Evolutionary conservation across 208 protist species (phyloP).

Genomic region (Tritrichomonas foetus): DNA sequence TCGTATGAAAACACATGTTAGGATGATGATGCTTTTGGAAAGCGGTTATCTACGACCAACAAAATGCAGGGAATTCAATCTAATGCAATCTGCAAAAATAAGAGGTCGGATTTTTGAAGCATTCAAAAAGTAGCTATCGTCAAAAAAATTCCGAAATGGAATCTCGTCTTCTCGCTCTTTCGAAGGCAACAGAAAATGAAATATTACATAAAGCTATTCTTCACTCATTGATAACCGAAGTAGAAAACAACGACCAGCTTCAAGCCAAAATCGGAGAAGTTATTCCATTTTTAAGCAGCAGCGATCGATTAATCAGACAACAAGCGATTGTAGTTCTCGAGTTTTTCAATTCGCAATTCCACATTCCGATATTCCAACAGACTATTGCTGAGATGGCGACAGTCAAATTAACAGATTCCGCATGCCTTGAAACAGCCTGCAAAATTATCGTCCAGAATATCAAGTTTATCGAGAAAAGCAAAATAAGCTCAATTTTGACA

Average conservation of each 20-base stretch:
- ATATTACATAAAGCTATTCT: not conserved
- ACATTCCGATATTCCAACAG: not conserved
- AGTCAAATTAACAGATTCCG: not conserved
- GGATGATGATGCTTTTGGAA: no score
- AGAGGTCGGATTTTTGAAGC: no score
- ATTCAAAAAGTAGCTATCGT: no score
- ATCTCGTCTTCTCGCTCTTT: no score
- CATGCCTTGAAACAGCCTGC: not conserved
- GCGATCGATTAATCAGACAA: not conserved
- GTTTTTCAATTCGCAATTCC: not conserved
- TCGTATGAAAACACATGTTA: no score
- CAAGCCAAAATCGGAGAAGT: not conserved
- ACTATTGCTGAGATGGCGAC: conserved; percentile 33
- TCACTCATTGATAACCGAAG: not conserved
- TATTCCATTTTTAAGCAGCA: not conserved
- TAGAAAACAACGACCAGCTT: conserved; percentile 1
- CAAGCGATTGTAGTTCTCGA: not conserved
- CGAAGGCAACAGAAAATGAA: not conserved
- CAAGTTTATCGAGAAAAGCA: not conserved
- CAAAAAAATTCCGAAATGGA: no score
- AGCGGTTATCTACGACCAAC: no score
- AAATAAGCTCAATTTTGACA: not conserved
- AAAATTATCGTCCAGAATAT: not conserved
- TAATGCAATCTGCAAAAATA: no score
- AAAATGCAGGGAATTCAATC: no score